Conservation (phyloP, 495 filamentous ascomycete species). For the Barbatosphaeria neglecta region DNA sequence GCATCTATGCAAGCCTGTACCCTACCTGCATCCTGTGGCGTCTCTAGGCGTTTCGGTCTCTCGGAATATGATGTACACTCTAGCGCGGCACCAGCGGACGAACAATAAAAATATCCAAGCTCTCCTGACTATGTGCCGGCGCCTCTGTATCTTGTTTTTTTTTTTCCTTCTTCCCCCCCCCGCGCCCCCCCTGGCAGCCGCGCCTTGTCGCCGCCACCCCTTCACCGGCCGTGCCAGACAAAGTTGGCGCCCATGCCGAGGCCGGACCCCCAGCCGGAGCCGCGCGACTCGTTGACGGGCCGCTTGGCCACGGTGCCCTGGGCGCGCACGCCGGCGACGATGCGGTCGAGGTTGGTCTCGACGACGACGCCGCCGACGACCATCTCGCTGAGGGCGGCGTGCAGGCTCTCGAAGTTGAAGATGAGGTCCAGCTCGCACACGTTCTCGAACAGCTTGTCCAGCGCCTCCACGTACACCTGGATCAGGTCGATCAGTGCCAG, state of each 20-base stretch:
- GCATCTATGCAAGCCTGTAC: background rate
- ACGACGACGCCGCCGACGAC: slow-evolving; percentile 92
- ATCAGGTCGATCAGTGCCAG: slow-evolving; percentile 92
- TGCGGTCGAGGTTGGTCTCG: slow-evolving; percentile 79
- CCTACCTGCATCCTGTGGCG: too few species aligned
- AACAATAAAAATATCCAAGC: too few species aligned
- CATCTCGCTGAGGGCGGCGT: slow-evolving; percentile 87
- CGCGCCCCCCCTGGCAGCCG: too few species aligned
- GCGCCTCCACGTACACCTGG: slow-evolving; percentile 91
- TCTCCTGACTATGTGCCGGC: too few species aligned
- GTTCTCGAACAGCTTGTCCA: slow-evolving; percentile 93
- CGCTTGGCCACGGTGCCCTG: slow-evolving; percentile 71
- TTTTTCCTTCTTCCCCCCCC: background rate
- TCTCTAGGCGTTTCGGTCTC: too few species aligned
- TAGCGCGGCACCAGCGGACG: too few species aligned
- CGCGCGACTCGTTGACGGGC: slow-evolving; percentile 41
- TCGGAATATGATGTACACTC: too few species aligned
- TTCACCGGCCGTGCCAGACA: slow-evolving; percentile 46
- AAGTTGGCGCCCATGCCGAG: slow-evolving; percentile 45
- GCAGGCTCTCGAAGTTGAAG: slow-evolving; percentile 96
- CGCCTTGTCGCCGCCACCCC: background rate
- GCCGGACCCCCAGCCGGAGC: slow-evolving; percentile 26
- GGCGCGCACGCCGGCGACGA: slow-evolving; percentile 70
- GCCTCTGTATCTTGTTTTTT: too few species aligned
- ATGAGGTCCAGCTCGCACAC: slow-evolving; percentile 97